A percentile compares a stretch with the other conserved stretches of the same genome.
phyloP scores from a whole-genome alignment of 1,284 basidiomycete genomes.

The Ganoderma boninense region DNA sequence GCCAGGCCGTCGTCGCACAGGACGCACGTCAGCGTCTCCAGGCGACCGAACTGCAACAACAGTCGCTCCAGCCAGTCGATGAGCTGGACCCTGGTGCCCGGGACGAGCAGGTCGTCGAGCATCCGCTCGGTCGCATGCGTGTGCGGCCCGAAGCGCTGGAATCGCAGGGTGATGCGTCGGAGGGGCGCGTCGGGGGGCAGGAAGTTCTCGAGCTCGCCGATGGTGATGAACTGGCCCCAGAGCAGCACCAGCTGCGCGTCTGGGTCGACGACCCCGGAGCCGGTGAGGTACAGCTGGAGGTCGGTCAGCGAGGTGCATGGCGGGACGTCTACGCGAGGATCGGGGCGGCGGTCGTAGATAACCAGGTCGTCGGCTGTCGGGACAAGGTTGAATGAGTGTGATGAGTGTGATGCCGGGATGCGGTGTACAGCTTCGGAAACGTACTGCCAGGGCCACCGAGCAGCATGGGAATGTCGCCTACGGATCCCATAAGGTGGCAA shows the following conservation, averaged over 20 bases:
- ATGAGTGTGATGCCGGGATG: too few species aligned
- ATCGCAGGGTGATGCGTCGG: not conserved
- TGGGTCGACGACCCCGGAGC: not conserved
- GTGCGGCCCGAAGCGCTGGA: not conserved
- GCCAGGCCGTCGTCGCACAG: not conserved
- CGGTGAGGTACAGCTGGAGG: not conserved
- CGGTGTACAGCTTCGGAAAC: too few species aligned
- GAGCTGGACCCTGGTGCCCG: not conserved
- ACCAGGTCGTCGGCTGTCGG: not conserved
- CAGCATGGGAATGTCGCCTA: not conserved
- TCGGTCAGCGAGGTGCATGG: not conserved
- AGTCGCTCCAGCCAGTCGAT: not conserved
- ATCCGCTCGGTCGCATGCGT: too few species aligned
- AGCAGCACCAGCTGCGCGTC: not conserved
- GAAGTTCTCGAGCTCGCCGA: not conserved
- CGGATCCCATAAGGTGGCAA: not conserved
- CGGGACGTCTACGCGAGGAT: not conserved
- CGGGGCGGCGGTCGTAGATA: not conserved
- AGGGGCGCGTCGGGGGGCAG: not conserved
- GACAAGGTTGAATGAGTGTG: not conserved
- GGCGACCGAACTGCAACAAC: not conserved
- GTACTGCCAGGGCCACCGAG: not conserved
- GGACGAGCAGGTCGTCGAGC: not conserved
- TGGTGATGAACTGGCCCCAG: not conserved
- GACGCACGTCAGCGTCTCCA: not conserved